Conservation (phyloP, 495 filamentous ascomycete species). For the Xylaria nigripes region DNA sequence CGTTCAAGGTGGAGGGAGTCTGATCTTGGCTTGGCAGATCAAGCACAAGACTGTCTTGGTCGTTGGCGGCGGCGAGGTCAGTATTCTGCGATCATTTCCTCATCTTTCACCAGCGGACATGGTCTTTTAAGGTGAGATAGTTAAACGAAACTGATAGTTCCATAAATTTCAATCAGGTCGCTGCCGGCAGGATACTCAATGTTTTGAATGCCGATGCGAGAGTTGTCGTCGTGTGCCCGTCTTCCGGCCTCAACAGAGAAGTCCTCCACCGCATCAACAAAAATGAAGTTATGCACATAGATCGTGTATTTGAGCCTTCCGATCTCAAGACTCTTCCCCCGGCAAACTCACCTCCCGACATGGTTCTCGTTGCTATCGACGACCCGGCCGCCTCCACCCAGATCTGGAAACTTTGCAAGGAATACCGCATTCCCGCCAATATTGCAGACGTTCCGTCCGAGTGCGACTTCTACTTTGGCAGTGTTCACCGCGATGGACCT, state of each 20-base stretch:
- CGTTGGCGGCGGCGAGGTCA: constrained; percentile 87
- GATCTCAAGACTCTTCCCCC: constrained; percentile 57
- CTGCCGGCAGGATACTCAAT: constrained; percentile 85
- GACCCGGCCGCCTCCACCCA: constrained; percentile 76
- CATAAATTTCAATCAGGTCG: constrained; percentile 55
- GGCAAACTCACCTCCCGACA: constrained; percentile 31
- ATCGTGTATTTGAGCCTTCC: constrained; percentile 70
- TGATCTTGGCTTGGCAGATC: constrained; percentile 93
- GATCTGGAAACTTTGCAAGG: constrained; percentile 89
- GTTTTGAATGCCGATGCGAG: constrained; percentile 89
- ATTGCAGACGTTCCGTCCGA: constrained; percentile 95
- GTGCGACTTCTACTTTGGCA: constrained; percentile 98
- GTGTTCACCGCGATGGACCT: constrained; percentile 87
- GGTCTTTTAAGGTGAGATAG: too few relatives aligned
- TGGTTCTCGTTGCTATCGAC: constrained; percentile 91
- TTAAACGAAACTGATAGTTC: constrained; percentile 1
- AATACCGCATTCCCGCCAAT: constrained; percentile 76
- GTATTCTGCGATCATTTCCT: constrained; percentile 10
- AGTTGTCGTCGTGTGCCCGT: constrained; percentile 75
- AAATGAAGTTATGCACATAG: constrained; percentile 64
- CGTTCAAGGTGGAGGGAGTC: constrained; percentile 79
- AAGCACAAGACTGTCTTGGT: constrained; percentile 76
- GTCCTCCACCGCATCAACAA: constrained; percentile 70
- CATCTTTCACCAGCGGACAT: too few relatives aligned
- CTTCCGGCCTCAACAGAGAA: constrained; percentile 75